These are phyloP conservation scores for Cicer bijugum DNA, from an alignment of 306 rosid species.

Conservation along the genomic window DNA sequence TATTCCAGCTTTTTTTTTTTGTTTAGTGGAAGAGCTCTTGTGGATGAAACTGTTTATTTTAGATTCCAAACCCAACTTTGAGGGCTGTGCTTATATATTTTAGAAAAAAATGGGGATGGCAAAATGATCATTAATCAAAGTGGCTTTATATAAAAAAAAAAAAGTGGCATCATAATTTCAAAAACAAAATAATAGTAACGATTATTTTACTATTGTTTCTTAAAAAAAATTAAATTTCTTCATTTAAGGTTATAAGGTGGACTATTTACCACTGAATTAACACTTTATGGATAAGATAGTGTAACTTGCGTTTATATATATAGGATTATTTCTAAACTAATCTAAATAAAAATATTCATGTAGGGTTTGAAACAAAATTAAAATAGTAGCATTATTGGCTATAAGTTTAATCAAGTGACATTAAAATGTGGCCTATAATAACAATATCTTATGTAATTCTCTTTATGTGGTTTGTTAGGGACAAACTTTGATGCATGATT, in stretches of 20 bases:
- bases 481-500: slow-evolving; percentile 28
- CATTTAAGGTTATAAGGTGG: too few relatives aligned
- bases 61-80: slow-evolving; percentile 36
- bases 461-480: slow-evolving; percentile 22
- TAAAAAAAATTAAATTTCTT: too few relatives aligned
- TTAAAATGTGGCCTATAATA: background rate
- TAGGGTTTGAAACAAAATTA: slow-evolving; percentile 15
- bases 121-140: too few relatives aligned
- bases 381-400: slow-evolving; percentile 43
- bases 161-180: too few relatives aligned
- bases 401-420: slow-evolving; percentile 10
- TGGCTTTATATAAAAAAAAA: too few relatives aligned
- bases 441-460: background rate
- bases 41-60: slow-evolving; percentile 37
- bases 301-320: background rate
- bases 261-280: too few relatives aligned
- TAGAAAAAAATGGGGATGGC: too few relatives aligned
- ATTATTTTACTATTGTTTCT: too few relatives aligned
- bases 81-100: slow-evolving; percentile 9
- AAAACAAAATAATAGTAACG: too few relatives aligned
- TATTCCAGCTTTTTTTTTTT: background rate
- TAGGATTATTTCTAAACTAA: background rate
- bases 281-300: too few relatives aligned
- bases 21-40: slow-evolving; percentile 10
- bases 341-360: slow-evolving; percentile 8